Percentiles rank a stretch among this genome's conserved stretches.
phyloP scores from a whole-genome alignment of 1,139 yeast species.

The Oligophagozyma castellii region DNA sequence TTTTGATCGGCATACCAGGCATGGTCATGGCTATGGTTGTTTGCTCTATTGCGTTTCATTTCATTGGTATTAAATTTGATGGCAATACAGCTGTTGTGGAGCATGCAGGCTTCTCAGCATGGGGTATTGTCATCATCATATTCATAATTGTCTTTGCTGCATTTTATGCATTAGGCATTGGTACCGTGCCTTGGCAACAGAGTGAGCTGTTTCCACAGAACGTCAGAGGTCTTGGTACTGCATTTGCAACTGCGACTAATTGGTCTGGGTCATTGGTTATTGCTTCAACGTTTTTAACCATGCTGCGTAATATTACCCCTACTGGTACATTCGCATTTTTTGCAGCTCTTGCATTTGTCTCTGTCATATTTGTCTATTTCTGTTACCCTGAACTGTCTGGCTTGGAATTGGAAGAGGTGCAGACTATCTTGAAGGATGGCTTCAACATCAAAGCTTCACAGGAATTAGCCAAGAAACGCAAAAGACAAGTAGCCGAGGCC shows the following conservation, averaged over 20 bases:
- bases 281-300: slow-evolving; percentile 83
- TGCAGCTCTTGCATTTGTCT: slow-evolving; percentile 66
- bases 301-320: slow-evolving; percentile 87
- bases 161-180: slow-evolving; percentile 84
- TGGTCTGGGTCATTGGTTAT: slow-evolving; percentile 93
- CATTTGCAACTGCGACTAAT: slow-evolving; percentile 85
- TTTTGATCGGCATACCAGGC: slow-evolving; percentile 63
- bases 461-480: slow-evolving; percentile 32
- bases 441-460: slow-evolving; percentile 69
- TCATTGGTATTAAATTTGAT: slow-evolving; percentile 44
- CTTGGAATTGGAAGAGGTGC: slow-evolving; percentile 83
- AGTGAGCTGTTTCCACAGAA: slow-evolving; percentile 86
- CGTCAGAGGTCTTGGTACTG: slow-evolving; percentile 85
- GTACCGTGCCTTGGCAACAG: slow-evolving; percentile 98
- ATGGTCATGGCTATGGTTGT: slow-evolving; percentile 66
- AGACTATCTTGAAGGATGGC: slow-evolving; percentile 63
- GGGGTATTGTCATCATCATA: slow-evolving; percentile 79
- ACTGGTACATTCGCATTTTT: slow-evolving; percentile 87
- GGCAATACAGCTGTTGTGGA: slow-evolving; percentile 31
- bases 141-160: slow-evolving; percentile 83
- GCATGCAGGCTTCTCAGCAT: slow-evolving; percentile 44
- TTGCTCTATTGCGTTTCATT: slow-evolving; percentile 84
- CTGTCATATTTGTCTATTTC: slow-evolving; percentile 63
- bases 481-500: slow-evolving; percentile 15
- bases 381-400: slow-evolving; percentile 89